These are phyloP conservation scores for Blepharisma stoltei DNA, from an alignment of 73 alveolate genomes.

Conservation along the genomic window DNA sequence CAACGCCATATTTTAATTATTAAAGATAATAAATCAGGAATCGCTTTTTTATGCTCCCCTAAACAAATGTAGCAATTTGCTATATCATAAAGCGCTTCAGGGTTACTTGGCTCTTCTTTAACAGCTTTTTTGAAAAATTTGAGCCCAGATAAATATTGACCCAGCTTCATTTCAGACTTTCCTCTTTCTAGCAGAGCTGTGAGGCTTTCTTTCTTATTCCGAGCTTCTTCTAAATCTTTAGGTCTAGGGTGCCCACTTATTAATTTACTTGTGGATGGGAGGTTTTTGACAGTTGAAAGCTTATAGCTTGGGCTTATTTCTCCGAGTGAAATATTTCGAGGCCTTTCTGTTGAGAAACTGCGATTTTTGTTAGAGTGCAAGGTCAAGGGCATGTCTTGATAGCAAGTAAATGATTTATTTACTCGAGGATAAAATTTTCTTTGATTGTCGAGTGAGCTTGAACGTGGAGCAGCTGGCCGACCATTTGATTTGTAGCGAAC, in stretches of 20 bases:
- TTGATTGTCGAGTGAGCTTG: not conserved
- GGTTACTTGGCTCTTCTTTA: conserved; percentile 19
- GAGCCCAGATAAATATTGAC: not conserved
- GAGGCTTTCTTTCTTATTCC: not conserved
- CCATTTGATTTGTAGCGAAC: not conserved
- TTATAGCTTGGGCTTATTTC: conserved; percentile 11
- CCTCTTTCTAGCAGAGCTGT: not conserved
- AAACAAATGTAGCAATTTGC: conserved; percentile 1
- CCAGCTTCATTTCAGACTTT: not conserved
- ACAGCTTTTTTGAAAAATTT: not conserved
- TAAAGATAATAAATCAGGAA: not conserved
- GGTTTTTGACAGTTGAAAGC: conserved; percentile 1
- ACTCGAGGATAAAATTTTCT: conserved; percentile 22
- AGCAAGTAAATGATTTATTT: conserved; percentile 16
- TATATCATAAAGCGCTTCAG: conserved; percentile 15
- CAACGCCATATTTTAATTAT: too few species aligned
- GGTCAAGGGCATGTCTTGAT: conserved; percentile 14
- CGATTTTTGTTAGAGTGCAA: not conserved
- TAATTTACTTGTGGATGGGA: conserved; percentile 9
- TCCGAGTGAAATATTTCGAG: not conserved
- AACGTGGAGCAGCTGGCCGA: not conserved
- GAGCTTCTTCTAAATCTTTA: not conserved
- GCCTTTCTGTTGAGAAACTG: not conserved
- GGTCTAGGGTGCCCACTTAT: conserved; percentile 27
- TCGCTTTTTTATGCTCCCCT: conserved; percentile 8